Base-by-base conservation (phyloP, 495 filamentous ascomycete genomes). In the Arthonia radiata region DNA sequence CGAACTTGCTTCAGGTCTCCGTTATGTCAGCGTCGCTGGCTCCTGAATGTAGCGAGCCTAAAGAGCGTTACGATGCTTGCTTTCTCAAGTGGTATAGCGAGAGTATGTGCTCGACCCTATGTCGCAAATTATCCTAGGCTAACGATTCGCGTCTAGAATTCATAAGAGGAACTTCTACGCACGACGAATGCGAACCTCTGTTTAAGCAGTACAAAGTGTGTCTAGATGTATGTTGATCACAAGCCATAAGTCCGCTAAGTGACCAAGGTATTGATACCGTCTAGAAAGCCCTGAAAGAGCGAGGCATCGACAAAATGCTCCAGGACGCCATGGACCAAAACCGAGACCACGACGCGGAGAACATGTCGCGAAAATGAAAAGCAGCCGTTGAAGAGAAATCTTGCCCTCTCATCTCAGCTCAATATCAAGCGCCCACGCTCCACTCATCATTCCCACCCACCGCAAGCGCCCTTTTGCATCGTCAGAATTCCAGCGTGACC, bases 81-180 rank as follows among this genome's bases (percentile, higher is more conserved):
- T 92, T 92, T 38, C 49, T 92, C 23, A 89, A 83, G 45, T 92
- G 81, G 81, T 92, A 91, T 48, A 90, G 78, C 40, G 81, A 92
- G 47, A 90, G 81, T 83, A 55, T 27, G 71, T 47, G 11, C 31
- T 23, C 22, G 21, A 19, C 13, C 6, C 31, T 15, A 12, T 8
- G 5, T 15, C 27, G 12, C 7, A 22, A 10, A 15, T 22, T 13
- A 21, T 6, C 16, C 18, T 28, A 43, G 25, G 43, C 26, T 24
- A 5, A n/a, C n/a, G n/a, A 24, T 38, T 13, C 9, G 30, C 14
- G 14, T 9, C 31, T 24, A 90, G 81, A 86, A 52, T 92, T 83
- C 39, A 66, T 92, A 16, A 62, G 76, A 31, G 78, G 78, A 14
- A 69, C 69, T 31, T 70, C 73, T 4, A 63, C 64, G 13, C 67